Base-by-base conservation (phyloP, 768 basidiomycete species). In the Pulveroboletus frians region DNA sequence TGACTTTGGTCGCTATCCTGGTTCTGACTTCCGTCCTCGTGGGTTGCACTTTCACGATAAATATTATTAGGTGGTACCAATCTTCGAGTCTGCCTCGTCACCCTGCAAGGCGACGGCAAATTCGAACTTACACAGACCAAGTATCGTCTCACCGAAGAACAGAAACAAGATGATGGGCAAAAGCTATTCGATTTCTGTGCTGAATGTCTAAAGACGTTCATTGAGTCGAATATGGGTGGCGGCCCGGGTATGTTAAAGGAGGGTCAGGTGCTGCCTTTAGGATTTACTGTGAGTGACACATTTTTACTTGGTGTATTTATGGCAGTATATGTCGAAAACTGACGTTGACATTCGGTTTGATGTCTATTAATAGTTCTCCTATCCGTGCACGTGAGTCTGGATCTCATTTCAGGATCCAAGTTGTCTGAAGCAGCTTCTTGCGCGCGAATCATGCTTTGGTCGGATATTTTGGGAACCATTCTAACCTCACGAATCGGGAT, bases 121-220 rank as follows among this genome's bases (percentile, higher is more conserved):
- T 99, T 98, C 67, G 93, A 97, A 71, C 87, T 99, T 58, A 92
- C 93, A 0, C 95, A 98, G 66, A 87, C 93, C 31, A 99, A 99
- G 69, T 98, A 97, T 70, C 87, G 94, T 43, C 80, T 99, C 39
- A 84, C 90, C 1, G 96, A 99, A 63, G 96, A 97, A 62, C 96
- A 98, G 68, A 99, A 99, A 69, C 92, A 96, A 51, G 91, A 89
- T 7, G 92, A 97, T n/a, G 96, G 94, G 6, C 85, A 92, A 64
- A 85, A 85, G 51, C 72, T 99, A 44, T 97, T 99, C 57, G 96
- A 99, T 71, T 99, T 99, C 62, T 98, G 95, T 65, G 96, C 92
- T 0, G 86, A 95, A 64, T 96, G 88, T 64, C 70, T 98, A 50
- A 87, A 89, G 67, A 83, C 80, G 7, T 99, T 98, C 69, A 77